Evolutionary conservation across 225 moss, liverwort and hornwort genomes (phyloP).

Genomic region (Pseudoscleropodium purum): DNA sequence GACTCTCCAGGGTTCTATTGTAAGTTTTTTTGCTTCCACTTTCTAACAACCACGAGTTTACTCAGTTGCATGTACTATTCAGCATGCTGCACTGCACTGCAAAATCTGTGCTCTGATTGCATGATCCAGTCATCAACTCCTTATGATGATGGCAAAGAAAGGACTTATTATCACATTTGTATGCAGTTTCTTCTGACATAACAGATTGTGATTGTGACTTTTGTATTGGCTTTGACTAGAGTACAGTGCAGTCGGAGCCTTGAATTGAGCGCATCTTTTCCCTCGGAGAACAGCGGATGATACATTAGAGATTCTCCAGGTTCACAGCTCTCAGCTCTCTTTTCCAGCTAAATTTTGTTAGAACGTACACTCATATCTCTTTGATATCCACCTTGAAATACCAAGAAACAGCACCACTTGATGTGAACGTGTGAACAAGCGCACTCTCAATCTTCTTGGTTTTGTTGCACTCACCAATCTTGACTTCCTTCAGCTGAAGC

Average conservation of each 20-base stretch:
- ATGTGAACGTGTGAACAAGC: background rate
- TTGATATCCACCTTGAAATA: background rate
- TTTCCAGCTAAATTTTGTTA: background rate
- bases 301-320: background rate
- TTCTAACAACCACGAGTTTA: background rate
- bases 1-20: background rate
- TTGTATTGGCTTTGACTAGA: background rate
- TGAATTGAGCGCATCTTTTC: background rate
- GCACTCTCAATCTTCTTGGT: background rate
- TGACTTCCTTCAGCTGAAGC: background rate
- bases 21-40: background rate
- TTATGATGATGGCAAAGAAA: too few species aligned
- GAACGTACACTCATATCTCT: background rate
- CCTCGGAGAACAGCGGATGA: background rate
- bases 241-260: background rate
- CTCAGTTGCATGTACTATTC: background rate
- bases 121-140: background rate
- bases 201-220: background rate
- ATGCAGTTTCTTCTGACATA: background rate
- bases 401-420: background rate
- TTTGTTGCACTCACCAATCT: background rate
- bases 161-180: background rate
- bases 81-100: background rate
- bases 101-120: background rate
- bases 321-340: background rate